These are phyloP conservation scores for Otatea glauca DNA, from an alignment of 176 grass and related monocot species.

Conservation along the genomic window DNA sequence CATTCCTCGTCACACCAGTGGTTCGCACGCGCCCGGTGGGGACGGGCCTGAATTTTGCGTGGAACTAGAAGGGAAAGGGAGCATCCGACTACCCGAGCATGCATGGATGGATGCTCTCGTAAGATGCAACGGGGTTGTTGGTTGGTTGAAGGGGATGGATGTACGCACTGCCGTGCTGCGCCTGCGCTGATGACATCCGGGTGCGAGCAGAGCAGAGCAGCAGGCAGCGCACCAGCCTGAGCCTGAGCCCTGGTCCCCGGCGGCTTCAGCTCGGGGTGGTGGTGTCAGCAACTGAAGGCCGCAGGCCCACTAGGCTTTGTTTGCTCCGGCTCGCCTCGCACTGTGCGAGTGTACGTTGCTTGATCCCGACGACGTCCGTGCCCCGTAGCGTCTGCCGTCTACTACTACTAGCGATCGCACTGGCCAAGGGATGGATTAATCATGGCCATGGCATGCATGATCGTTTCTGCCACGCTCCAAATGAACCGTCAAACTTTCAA, in stretches of 20 bases:
- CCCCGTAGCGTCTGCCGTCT: neutral
- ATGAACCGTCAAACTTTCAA: neutral
- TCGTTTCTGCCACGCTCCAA: neutral
- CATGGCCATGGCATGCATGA: neutral
- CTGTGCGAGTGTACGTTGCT: neutral
- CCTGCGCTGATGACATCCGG: constrained; percentile 18
- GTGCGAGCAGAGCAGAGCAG: neutral
- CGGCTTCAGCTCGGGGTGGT: neutral
- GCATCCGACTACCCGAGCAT: neutral
- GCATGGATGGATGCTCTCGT: neutral
- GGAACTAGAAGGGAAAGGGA: neutral
- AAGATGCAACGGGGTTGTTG: neutral
- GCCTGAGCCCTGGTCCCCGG: constrained; percentile 16
- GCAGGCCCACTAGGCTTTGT: neutral
- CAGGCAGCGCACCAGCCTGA: neutral
- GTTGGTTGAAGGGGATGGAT: neutral
- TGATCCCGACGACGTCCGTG: neutral
- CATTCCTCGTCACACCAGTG: neutral
- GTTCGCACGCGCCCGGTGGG: neutral
- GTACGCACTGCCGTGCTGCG: neutral
- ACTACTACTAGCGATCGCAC: no score
- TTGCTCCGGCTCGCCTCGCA: neutral
- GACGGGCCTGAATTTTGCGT: neutral
- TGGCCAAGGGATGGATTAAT: neutral
- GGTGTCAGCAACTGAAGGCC: neutral